phyloP scores from a whole-genome alignment of 106 monocot species.

The Acorus gramineus region DNA sequence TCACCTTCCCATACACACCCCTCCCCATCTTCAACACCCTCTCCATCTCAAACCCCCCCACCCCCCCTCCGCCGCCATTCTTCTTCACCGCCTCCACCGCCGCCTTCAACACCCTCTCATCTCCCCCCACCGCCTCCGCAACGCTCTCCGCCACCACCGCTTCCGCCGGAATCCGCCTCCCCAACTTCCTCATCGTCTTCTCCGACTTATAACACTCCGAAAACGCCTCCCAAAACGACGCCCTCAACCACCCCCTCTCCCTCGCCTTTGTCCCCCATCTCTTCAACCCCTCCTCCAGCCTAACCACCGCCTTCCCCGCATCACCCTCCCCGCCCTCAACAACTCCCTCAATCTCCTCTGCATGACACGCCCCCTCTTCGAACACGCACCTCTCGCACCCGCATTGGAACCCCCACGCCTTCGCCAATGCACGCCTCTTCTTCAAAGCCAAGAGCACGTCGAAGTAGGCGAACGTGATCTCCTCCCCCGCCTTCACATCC shows the following conservation, averaged over 20 bases:
- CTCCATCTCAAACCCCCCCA: slow-evolving; percentile 31
- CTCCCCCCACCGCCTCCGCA: slow-evolving; percentile 40
- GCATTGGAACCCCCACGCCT: slow-evolving; percentile 69
- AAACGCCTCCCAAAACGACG: slow-evolving; percentile 66
- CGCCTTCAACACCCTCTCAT: slow-evolving; percentile 63
- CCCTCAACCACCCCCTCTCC: slow-evolving; percentile 55
- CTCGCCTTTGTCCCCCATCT: slow-evolving; percentile 26
- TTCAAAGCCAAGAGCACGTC: slow-evolving; percentile 47
- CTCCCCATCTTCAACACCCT: slow-evolving; percentile 44
- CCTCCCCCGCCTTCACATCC: slow-evolving; percentile 67
- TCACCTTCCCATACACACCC: slow-evolving; percentile 61
- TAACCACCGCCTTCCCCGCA: slow-evolving; percentile 16
- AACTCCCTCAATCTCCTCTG: slow-evolving; percentile 21
- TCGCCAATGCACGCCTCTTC: slow-evolving; percentile 42
- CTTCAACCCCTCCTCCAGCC: slow-evolving; percentile 45
- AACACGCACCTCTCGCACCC: slow-evolving; percentile 61
- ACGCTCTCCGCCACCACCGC: slow-evolving; percentile 40
- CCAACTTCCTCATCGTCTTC: slow-evolving; percentile 43
- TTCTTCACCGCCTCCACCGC: slow-evolving; percentile 23
- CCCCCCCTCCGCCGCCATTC: slow-evolving; percentile 8
- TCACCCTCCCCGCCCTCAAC: slow-evolving; percentile 10
- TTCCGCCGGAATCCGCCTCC: slow-evolving; percentile 31
- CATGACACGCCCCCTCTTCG: slow-evolving; percentile 32
- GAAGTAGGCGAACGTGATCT: slow-evolving; percentile 71
- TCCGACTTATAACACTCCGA: slow-evolving; percentile 35